These are phyloP conservation scores for Eutrema salsugineum DNA, from an alignment of 441 rosid species.

Conservation along the genomic window DNA sequence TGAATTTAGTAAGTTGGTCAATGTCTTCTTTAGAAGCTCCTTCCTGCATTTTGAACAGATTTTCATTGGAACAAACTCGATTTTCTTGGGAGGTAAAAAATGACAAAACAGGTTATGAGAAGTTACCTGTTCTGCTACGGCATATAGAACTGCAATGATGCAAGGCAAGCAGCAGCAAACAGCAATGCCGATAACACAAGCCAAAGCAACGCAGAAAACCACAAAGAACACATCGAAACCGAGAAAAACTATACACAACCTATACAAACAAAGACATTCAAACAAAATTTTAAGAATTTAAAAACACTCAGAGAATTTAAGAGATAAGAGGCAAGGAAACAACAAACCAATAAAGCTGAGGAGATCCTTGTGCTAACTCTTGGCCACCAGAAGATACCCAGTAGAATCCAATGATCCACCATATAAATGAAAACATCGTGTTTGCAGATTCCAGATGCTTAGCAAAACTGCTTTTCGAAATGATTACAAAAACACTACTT, in stretches of 20 bases:
- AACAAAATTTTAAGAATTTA: background rate
- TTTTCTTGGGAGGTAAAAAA: background rate
- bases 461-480: slow-evolving; percentile 35
- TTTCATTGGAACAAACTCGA: background rate
- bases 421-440: slow-evolving; percentile 80
- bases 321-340: background rate
- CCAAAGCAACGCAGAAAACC: slow-evolving; percentile 88
- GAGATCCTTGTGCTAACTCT: slow-evolving; percentile 52
- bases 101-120: background rate
- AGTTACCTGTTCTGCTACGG: slow-evolving; percentile 88
- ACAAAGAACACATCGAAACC: slow-evolving; percentile 96
- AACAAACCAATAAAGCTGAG: slow-evolving; percentile 74
- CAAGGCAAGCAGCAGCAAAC: slow-evolving; percentile 97
- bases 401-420: slow-evolving; percentile 94
- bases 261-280: slow-evolving; percentile 37
- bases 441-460: slow-evolving; percentile 85
- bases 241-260: slow-evolving; percentile 89
- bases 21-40: slow-evolving; percentile 95
- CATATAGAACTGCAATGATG: slow-evolving; percentile 85
- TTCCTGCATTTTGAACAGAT: slow-evolving; percentile 49
- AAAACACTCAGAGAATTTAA: slow-evolving; percentile 2
- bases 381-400: slow-evolving; percentile 89
- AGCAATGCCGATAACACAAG: slow-evolving; percentile 86
- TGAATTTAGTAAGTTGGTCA: slow-evolving; percentile 69
- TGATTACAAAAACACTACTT: background rate